phyloP scores from a whole-genome alignment of 169 alveolate species.

The Babesia divergens region DNA sequence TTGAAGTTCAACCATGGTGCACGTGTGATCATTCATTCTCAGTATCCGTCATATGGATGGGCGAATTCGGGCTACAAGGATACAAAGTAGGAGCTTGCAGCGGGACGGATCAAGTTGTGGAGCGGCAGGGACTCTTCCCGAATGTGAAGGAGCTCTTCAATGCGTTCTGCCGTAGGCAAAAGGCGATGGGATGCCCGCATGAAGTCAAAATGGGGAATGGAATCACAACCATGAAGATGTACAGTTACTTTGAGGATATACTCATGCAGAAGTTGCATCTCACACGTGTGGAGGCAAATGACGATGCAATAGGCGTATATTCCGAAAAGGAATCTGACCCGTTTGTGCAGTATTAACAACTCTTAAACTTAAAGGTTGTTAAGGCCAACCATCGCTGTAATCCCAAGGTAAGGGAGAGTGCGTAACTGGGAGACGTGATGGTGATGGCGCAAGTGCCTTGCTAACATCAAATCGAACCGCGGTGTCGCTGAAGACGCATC shows the following conservation, averaged over 20 bases:
- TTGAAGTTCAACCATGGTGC: background rate
- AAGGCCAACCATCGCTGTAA: too few relatives aligned
- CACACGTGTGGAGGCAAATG: background rate
- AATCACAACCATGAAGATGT: constrained; percentile 28
- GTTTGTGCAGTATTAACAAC: background rate
- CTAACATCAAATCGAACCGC: too few relatives aligned
- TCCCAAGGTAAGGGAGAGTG: too few relatives aligned
- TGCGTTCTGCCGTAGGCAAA: background rate
- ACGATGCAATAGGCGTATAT: background rate
- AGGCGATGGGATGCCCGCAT: background rate
- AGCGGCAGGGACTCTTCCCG: constrained; percentile 39
- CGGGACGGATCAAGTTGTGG: constrained; percentile 29
- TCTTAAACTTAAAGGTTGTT: too few relatives aligned
- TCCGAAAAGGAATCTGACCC: background rate
- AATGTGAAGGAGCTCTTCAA: constrained; percentile 4
- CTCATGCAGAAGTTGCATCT: constrained; percentile 12
- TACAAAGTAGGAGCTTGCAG: constrained; percentile 23
- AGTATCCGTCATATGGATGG: constrained; percentile 55
- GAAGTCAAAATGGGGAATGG: constrained; percentile 41
- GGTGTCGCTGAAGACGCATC: too few relatives aligned
- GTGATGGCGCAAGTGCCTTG: too few relatives aligned
- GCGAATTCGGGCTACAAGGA: constrained; percentile 57
- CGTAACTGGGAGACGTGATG: too few relatives aligned
- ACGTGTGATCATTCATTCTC: too few relatives aligned
- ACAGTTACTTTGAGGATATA: constrained; percentile 25